Conservation (phyloP, 345 rosid genomes). For the Salix udensis region DNA sequence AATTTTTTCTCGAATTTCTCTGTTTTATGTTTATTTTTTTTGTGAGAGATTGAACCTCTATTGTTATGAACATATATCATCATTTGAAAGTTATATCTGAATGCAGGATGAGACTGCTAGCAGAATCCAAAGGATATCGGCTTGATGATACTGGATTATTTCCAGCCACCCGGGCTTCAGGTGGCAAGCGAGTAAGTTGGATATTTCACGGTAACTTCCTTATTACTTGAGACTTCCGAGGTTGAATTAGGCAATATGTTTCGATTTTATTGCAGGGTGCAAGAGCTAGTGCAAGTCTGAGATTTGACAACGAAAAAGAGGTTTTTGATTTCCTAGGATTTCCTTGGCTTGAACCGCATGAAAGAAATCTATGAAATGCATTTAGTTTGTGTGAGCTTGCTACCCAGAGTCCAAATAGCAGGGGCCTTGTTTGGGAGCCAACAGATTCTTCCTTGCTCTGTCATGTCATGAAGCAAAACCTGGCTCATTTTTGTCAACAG, state of each 20-base stretch:
- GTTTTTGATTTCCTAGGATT: conserved; percentile 84
- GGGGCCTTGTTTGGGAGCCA: background rate
- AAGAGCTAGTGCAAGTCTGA: conserved; percentile 57
- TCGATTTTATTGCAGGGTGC: conserved; percentile 49
- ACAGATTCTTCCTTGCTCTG: background rate
- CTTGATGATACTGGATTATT: conserved; percentile 91
- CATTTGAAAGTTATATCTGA: background rate
- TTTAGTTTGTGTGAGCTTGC: background rate
- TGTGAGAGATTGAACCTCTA: background rate
- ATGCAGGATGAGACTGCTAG: conserved; percentile 82
- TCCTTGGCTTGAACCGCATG: conserved; percentile 75
- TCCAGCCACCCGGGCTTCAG: conserved; percentile 76
- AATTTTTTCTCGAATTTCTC: background rate
- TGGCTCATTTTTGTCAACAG: background rate
- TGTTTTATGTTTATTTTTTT: background rate
- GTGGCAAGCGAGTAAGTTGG: conserved; percentile 58
- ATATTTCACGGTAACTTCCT: background rate
- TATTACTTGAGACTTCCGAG: background rate
- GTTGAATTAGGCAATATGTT: background rate
- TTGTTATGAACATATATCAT: background rate
- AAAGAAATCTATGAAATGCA: conserved; percentile 61
- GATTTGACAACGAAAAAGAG: conserved; percentile 58
- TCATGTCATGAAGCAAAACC: background rate
- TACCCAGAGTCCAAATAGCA: background rate
- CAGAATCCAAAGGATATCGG: conserved; percentile 79